Evolutionary conservation across 2,329 filamentous ascomycete species (phyloP), one percentile per base, ranked within the genome.

Genomic region (Phialophora expanda): DNA sequence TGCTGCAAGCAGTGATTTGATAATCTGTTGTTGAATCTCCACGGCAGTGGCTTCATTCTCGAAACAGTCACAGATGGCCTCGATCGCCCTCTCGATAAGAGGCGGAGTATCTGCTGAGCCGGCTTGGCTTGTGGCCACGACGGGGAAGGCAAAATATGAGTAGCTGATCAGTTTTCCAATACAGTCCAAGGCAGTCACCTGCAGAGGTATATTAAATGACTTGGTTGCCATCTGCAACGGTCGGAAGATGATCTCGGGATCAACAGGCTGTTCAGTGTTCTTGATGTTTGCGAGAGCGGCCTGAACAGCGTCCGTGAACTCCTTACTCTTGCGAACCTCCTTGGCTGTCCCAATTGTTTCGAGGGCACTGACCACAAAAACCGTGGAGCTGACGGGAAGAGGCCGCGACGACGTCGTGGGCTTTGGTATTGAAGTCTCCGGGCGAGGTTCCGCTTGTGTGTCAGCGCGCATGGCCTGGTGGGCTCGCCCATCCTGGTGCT

Each of bases 131-230:
- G 82, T 79, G 44, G 78, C 75, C 24, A 79, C 79, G 59, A 82
- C 83, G 41, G 89, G 86, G 57, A 92, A 87, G 56, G 94, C 94
- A 78, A 99, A 98, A 83, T 98, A 98, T 20, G 95, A 97, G 78
- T 97, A 99, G 74, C 94, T 97, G 76, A 98, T 98, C 69, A 99
- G 88, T 82, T 99, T 99, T 74, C 96, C 95, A 74, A 99, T 97
- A 80, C 94, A 98, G 80, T 99, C 95, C 75, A 99, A 87, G 6
- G 95, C 93, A 44, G 91, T 91, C 24, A 93, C 96, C 66, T 93
- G 91, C 55, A 99, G 84, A 65, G 92, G 88, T 61, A 94, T 89
- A 74, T 92, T 97, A 73, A 89, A 87, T 9, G 92, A 90, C 76
- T 93, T 92, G 41, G 93, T 94, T 56, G 96, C 95, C 50, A 98